These are phyloP conservation scores for Eutreptiella sp. DNA, from an alignment of 208 protist species.

Conservation along the genomic window DNA sequence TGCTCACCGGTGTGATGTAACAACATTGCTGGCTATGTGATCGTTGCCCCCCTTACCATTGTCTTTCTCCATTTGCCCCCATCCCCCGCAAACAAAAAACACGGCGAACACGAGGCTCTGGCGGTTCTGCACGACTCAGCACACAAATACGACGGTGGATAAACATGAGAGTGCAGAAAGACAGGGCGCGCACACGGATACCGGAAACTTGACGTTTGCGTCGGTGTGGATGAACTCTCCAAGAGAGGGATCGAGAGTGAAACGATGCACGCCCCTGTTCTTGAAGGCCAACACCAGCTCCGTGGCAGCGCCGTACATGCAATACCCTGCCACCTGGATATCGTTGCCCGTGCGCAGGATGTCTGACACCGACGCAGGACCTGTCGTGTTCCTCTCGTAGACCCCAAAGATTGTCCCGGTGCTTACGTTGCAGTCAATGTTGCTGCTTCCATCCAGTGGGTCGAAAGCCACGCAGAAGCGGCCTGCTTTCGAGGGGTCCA, in stretches of 20 bases:
- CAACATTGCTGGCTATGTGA: too few species aligned
- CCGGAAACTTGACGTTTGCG: conserved; percentile 78
- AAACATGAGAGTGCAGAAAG: too few species aligned
- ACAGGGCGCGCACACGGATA: too few species aligned
- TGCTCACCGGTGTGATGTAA: too few species aligned
- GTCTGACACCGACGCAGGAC: too few species aligned
- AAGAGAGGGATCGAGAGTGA: conserved; percentile 86
- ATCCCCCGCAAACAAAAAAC: too few species aligned
- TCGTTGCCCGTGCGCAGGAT: conserved; percentile 52
- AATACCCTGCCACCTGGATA: conserved; percentile 82
- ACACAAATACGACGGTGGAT: too few species aligned
- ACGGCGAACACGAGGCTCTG: too few species aligned
- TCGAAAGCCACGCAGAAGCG: conserved; percentile 88
- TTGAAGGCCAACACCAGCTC: conserved; percentile 82
- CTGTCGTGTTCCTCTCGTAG: conserved; percentile 69
- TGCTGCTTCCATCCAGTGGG: conserved; percentile 89
- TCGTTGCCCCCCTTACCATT: too few species aligned
- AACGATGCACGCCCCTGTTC: conserved; percentile 81
- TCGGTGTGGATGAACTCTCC: conserved; percentile 96
- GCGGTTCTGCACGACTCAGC: too few species aligned
- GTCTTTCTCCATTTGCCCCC: too few species aligned
- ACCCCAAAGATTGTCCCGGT: conserved; percentile 87
- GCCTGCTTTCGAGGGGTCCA: conserved; percentile 54
- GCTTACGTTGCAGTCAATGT: conserved; percentile 94
- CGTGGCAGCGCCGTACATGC: conserved; percentile 88